Conservation (phyloP, 257 asterid species). For the Pogostemon cablin region DNA sequence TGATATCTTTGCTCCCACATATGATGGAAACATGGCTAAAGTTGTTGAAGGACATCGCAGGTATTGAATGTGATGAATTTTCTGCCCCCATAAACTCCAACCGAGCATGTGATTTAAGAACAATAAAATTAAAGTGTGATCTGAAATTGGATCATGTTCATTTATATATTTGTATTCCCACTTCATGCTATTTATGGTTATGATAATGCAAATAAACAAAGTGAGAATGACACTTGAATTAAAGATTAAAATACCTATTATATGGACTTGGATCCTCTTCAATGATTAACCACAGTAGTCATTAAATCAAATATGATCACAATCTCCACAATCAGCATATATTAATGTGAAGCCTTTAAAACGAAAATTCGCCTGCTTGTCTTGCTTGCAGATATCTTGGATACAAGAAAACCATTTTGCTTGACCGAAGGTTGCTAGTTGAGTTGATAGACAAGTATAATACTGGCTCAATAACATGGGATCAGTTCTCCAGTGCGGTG, state of each 20-base stretch:
- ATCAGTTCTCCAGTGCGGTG: constrained; percentile 84
- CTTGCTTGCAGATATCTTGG: constrained; percentile 70
- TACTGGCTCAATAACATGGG: constrained; percentile 69
- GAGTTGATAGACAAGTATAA: constrained; percentile 70
- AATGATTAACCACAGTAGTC: no score
- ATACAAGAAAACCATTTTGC: constrained; percentile 78
- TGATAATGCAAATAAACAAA: no score
- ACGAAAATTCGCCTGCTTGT: not conserved
- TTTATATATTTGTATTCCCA: no score
- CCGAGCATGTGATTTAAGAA: not conserved
- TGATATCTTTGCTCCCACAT: constrained; percentile 91
- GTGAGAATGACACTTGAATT: no score
- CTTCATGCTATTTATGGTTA: no score
- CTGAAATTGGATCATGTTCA: no score
- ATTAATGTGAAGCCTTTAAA: no score
- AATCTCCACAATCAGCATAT: no score
- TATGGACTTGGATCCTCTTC: no score
- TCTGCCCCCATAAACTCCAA: not conserved
- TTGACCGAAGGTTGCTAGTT: constrained; percentile 77
- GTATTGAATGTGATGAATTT: constrained; percentile 38
- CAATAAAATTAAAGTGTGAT: no score
- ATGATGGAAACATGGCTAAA: constrained; percentile 99
- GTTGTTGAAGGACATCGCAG: constrained; percentile 99
- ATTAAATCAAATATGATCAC: no score
- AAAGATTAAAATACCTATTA: no score